Evolutionary conservation across 257 asterid genomes (phyloP).

Genomic region (Solanum appendiculatum): DNA sequence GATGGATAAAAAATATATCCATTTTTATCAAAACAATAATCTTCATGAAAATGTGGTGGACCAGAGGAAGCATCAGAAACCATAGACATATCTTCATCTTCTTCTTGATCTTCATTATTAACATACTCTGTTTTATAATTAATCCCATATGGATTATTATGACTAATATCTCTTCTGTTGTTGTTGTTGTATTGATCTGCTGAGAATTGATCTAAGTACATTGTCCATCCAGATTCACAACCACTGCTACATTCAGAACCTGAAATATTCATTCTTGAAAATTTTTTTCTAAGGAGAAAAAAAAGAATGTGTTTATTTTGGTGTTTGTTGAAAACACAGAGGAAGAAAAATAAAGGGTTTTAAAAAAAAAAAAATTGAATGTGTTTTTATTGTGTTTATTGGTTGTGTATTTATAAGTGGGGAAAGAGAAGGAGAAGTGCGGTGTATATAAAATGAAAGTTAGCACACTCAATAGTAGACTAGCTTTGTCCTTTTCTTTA

Average conservation of each 20-base stretch:
- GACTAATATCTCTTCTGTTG: conserved; percentile 5
- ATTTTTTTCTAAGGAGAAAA: not conserved
- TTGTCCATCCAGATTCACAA: conserved; percentile 94
- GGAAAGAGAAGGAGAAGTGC: not conserved
- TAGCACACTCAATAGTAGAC: conserved; percentile 43
- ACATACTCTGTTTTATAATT: conserved; percentile 2
- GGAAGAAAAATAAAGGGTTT: not conserved
- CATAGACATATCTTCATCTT: conserved; percentile 63
- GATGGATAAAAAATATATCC: conserved; percentile 1
- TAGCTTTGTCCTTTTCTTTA: conserved; percentile 49
- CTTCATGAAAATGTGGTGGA: conserved; percentile 50
- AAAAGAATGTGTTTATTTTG: not conserved
- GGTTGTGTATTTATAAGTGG: conserved; percentile 31
- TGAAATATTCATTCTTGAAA: conserved; percentile 43
- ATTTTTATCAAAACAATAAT: conserved; percentile 8
- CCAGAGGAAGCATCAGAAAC: conserved; percentile 94
- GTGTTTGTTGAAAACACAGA: not conserved
- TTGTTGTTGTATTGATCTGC: conserved; percentile 19
- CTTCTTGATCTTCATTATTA: conserved; percentile 16
- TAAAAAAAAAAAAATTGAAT: not conserved
- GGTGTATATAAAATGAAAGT: conserved; percentile 26
- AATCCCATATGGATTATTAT: not conserved
- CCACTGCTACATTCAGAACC: conserved; percentile 69
- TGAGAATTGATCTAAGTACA: conserved; percentile 61
- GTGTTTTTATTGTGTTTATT: conserved; percentile 2